phyloP scores from a whole-genome alignment of 129 eudicot species.

The sunflower (Helianthus annuus) region DNA sequence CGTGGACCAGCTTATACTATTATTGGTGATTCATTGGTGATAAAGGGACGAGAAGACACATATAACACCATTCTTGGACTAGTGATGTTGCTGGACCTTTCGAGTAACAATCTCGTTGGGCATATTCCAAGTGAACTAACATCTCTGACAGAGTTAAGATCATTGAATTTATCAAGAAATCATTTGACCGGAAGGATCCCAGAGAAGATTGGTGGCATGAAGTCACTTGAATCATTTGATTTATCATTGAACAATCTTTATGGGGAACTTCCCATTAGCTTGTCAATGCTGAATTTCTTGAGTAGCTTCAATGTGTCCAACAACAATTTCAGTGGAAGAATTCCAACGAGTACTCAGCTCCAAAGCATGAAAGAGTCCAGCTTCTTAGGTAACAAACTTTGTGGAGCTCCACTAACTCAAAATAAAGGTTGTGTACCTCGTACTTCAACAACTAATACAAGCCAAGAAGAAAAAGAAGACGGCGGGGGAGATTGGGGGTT shows the following conservation, averaged over 20 bases:
- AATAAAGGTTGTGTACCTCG: neutral
- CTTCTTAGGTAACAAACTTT: constrained; percentile 26
- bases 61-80: too few relatives aligned
- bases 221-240: too few relatives aligned
- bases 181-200: too few relatives aligned
- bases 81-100: too few relatives aligned
- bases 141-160: neutral
- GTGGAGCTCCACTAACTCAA: constrained; percentile 29
- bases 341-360: constrained; percentile 23
- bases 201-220: too few relatives aligned
- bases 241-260: too few relatives aligned
- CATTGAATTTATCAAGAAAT: too few relatives aligned
- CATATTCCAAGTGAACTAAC: too few relatives aligned
- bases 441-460: neutral
- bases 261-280: constrained; percentile 7
- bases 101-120: too few relatives aligned
- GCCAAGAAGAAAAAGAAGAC: neutral
- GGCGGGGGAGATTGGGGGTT: neutral
- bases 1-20: too few relatives aligned
- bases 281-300: constrained; percentile 2
- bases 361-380: constrained; percentile 17
- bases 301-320: neutral
- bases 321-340: neutral
- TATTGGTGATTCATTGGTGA: too few relatives aligned
- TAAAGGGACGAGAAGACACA: too few relatives aligned